Evolutionary conservation across 768 basidiomycete genomes (phyloP).

Genomic region (Russula ochroleuca): DNA sequence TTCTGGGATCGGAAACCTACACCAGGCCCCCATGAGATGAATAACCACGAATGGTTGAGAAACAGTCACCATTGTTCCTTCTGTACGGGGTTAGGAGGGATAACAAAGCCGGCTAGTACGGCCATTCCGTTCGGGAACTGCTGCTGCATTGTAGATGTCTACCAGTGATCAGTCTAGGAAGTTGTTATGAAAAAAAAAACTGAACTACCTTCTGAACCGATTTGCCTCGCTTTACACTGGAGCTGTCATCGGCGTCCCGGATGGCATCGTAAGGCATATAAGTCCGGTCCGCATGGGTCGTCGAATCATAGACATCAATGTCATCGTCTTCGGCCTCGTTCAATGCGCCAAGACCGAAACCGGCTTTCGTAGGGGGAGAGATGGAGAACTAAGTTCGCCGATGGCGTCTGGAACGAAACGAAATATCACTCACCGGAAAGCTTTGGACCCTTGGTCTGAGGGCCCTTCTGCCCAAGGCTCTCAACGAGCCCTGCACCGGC

Average conservation of each 20-base stretch:
- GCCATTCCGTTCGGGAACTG: constrained; percentile 72
- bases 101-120: constrained; percentile 70
- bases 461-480: constrained; percentile 42
- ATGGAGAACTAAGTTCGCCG: background rate
- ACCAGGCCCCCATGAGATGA: constrained; percentile 23
- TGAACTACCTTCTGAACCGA: constrained; percentile 1
- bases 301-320: constrained; percentile 71
- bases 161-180: constrained; percentile 20
- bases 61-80: constrained; percentile 63
- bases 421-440: constrained; percentile 48
- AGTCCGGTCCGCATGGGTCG: constrained; percentile 36
- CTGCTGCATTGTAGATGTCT: constrained; percentile 30
- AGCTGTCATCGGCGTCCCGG: constrained; percentile 62
- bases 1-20: constrained; percentile 80
- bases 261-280: constrained; percentile 62
- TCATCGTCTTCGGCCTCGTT: constrained; percentile 97
- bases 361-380: constrained; percentile 44
- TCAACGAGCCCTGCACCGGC: constrained; percentile 61
- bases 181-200: background rate
- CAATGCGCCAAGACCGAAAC: constrained; percentile 83
- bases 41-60: constrained; percentile 21
- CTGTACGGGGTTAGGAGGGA: constrained; percentile 60
- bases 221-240: constrained; percentile 33
- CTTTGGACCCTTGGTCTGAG: constrained; percentile 42
- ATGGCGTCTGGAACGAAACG: background rate